These are phyloP conservation scores for Penicillium sp. DNA, from an alignment of 2,329 filamentous ascomycete species.

Conservation along the genomic window DNA sequence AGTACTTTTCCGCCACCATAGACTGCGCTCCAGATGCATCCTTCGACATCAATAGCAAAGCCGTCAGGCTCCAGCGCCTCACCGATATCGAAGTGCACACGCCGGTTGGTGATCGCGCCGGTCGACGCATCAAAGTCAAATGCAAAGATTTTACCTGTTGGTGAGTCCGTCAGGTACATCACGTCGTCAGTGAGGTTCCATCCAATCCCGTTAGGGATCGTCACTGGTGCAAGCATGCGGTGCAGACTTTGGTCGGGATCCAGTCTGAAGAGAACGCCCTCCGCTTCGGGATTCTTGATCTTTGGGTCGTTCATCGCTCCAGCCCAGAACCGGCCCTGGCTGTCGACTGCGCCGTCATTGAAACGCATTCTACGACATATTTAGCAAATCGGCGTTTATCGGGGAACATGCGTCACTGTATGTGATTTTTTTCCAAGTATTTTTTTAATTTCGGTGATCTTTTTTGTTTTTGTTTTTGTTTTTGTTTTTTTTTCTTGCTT, in stretches of 20 bases:
- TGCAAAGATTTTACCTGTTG: conserved; percentile 67
- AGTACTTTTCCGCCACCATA: conserved; percentile 77
- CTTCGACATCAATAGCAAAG: conserved; percentile 78
- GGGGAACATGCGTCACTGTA: neutral
- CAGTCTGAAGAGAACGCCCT: conserved; percentile 74
- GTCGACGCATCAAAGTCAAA: conserved; percentile 71
- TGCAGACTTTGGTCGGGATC: conserved; percentile 62
- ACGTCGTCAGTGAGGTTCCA: conserved; percentile 74
- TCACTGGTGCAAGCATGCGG: conserved; percentile 63
- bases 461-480: neutral
- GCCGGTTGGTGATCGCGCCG: conserved; percentile 66
- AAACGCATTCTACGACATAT: conserved; percentile 52
- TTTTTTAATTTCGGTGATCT: neutral
- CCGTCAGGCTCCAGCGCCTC: conserved; percentile 73
- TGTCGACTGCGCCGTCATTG: conserved; percentile 84
- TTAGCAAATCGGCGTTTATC: neutral
- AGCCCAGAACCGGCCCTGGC: conserved; percentile 78
- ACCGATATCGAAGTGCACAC: conserved; percentile 71
- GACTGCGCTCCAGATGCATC: conserved; percentile 87
- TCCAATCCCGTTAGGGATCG: conserved; percentile 81
- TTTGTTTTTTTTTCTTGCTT: neutral
- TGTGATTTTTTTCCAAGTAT: neutral
- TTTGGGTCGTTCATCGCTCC: conserved; percentile 84
- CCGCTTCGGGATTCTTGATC: conserved; percentile 51
- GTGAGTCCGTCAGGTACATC: conserved; percentile 83